Conservation (phyloP, 345 rosid species). For the Anacardium occidentale region DNA sequence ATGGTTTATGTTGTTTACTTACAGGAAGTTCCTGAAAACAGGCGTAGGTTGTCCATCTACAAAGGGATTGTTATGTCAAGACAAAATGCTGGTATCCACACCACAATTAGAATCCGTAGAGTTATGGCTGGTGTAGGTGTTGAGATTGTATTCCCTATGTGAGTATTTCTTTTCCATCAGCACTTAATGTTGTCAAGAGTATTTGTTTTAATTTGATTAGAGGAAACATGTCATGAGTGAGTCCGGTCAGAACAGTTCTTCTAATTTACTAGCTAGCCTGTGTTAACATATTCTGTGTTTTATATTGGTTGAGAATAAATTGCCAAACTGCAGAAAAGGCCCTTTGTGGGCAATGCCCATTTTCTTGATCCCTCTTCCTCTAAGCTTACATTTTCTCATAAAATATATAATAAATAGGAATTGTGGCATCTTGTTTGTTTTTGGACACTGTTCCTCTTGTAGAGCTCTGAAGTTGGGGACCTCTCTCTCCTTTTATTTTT, state of each 20-base stretch:
- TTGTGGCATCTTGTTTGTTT: no score
- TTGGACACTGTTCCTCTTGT: background rate
- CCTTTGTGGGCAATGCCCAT: no score
- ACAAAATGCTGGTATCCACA: conserved; percentile 90
- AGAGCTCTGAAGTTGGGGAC: background rate
- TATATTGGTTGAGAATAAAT: background rate
- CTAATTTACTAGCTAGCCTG: background rate
- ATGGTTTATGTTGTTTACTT: conserved; percentile 24
- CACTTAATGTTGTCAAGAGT: background rate
- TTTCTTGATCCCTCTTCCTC: no score
- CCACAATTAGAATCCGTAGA: conserved; percentile 78
- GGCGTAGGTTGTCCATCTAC: conserved; percentile 73
- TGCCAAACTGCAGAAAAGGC: background rate
- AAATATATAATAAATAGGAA: no score
- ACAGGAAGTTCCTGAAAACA: conserved; percentile 79
- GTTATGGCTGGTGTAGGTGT: conserved; percentile 79
- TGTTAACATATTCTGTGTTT: background rate
- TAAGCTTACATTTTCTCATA: no score
- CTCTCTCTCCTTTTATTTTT: background rate
- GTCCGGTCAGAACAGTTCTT: background rate
- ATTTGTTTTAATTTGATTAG: background rate
- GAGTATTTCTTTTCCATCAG: conserved; percentile 27
- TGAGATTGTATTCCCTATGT: conserved; percentile 80
- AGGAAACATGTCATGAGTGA: background rate
- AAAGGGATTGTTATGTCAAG: conserved; percentile 82